A percentile compares a stretch with the other conserved stretches of the same genome.
Evolutionary conservation across 345 rosid species (phyloP).

Genomic region (Gossypium longicalyx): DNA sequence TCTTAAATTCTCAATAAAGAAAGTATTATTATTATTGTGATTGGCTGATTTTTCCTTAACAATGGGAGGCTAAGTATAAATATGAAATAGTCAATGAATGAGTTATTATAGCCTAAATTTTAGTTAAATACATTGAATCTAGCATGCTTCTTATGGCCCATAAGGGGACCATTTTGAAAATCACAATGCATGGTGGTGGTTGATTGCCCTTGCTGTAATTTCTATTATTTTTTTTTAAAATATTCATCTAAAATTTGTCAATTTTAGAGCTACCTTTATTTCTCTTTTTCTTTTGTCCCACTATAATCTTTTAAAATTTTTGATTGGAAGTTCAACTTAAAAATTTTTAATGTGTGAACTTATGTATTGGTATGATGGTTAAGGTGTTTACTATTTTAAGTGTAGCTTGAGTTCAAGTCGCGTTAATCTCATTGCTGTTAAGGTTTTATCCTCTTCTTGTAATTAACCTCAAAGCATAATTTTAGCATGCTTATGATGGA

Average conservation of each 20-base stretch:
- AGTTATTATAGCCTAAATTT: not conserved
- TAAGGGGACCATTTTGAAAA: not conserved
- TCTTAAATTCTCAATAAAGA: no score
- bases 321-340: not conserved
- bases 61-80: not conserved
- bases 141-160: not conserved
- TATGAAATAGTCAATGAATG: not conserved
- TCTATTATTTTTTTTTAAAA: not conserved
- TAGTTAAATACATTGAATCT: not conserved
- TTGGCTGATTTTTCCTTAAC: not conserved
- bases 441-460: fast-evolving
- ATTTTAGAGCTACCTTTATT: not conserved
- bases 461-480: not conserved
- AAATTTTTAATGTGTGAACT: no score
- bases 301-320: not conserved
- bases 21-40: not conserved
- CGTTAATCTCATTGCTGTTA: no score
- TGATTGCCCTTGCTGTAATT: not conserved
- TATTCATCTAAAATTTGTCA: not conserved
- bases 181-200: not conserved
- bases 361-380: no score
- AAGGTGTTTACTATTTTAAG: no score
- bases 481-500: not conserved
- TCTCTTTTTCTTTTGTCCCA: no score
- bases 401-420: no score